A percentile compares a stretch with the other conserved stretches of the same genome.
Conservation (phyloP, 768 basidiomycete genomes). For the Termitomyces sp. region DNA sequence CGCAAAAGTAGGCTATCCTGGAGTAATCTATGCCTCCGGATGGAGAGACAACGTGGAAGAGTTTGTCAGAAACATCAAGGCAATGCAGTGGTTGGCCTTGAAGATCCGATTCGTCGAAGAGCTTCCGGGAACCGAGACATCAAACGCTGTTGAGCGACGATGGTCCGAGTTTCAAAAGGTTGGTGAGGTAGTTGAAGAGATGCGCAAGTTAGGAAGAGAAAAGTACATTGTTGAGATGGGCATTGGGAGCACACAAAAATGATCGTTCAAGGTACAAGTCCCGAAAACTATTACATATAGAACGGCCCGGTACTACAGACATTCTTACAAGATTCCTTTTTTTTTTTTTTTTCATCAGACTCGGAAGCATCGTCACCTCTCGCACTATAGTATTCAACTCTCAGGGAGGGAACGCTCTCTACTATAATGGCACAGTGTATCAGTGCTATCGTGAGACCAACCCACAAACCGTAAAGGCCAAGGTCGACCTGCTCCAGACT, state of each 20-base stretch:
- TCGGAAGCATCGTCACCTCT: not conserved
- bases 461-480: too few species aligned
- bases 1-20: slow-evolving; percentile 74
- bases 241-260: slow-evolving; percentile 43
- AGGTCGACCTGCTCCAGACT: too few species aligned
- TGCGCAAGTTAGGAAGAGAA: slow-evolving; percentile 55
- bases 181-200: slow-evolving; percentile 65
- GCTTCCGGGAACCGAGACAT: slow-evolving; percentile 20
- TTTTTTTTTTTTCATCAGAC: too few species aligned
- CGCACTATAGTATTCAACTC: too few species aligned
- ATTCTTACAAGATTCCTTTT: too few species aligned
- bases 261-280: not conserved
- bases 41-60: slow-evolving; percentile 48
- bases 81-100: slow-evolving; percentile 78
- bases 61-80: slow-evolving; percentile 64
- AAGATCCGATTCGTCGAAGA: slow-evolving; percentile 56
- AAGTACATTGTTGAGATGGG: slow-evolving; percentile 60
- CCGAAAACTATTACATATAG: not conserved
- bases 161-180: slow-evolving; percentile 72
- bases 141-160: slow-evolving; percentile 12
- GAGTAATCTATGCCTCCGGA: slow-evolving; percentile 72
- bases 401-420: too few species aligned
- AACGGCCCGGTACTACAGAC: not conserved
- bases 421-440: too few species aligned
- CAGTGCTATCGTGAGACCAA: too few species aligned